These are phyloP conservation scores for Fusarium euwallaceae DNA, from an alignment of 2,329 filamentous ascomycete species.

Conservation along the genomic window DNA sequence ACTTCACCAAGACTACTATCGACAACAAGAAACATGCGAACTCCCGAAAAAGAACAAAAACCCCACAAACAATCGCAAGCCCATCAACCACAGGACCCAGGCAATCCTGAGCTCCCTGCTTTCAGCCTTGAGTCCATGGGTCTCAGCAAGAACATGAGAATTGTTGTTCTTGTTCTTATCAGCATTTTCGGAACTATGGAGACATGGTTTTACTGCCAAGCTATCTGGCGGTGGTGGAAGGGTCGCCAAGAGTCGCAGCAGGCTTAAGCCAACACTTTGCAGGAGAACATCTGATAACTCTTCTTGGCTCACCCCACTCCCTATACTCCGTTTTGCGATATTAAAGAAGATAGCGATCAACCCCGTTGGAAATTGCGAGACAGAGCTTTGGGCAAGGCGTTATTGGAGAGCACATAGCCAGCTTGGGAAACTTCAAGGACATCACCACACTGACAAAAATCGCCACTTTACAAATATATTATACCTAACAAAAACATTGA, in stretches of 20 bases:
- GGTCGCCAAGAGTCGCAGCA: background rate
- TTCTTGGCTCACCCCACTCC: background rate
- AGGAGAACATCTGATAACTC: no score
- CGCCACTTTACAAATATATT: background rate
- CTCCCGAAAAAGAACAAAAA: background rate
- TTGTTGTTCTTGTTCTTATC: constrained; percentile 43
- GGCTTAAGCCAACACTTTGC: background rate
- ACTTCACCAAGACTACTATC: background rate
- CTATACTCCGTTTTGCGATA: background rate
- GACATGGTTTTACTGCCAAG: constrained; percentile 50
- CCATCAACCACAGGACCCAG: background rate
- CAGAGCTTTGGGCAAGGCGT: background rate
- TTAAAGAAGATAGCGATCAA: background rate
- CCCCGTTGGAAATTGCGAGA: background rate
- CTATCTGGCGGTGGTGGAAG: constrained; percentile 48
- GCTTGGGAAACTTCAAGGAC: background rate
- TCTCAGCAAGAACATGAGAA: constrained; percentile 46
- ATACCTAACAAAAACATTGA: background rate
- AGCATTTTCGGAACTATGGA: constrained; percentile 51
- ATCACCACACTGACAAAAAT: background rate
- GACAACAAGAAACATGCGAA: accelerated
- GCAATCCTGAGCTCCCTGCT: constrained; percentile 37
- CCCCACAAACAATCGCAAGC: background rate
- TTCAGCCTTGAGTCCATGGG: constrained; percentile 48
- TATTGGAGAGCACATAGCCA: background rate